Evolutionary conservation across 1,139 yeast species (phyloP), one percentile per base, ranked within the genome.

Genomic region (Hyphopichia wangnamkhiaoensis): DNA sequence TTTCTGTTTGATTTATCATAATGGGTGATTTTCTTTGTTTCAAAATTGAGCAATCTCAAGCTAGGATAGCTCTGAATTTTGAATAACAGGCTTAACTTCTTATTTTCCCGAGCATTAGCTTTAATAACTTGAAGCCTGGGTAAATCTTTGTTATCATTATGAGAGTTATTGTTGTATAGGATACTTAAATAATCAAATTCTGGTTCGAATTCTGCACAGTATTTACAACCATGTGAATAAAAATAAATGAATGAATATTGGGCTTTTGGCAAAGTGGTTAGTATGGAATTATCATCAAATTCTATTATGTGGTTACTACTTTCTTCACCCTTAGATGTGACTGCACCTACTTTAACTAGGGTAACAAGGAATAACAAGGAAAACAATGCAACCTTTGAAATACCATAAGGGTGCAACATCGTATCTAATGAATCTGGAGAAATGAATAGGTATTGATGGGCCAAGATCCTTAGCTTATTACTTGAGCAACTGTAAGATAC

Each of bases 181-280:
- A 52, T 38, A 35, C 58, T 52, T 36, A 73, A 46, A 16, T 65
- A 64, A 16, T 61, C 62, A 43, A 68, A 71, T 10, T 61, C 60
- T 5, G 74, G 74, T 17, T 61, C 58, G 42, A 74, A 61, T 14
- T 50, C 42, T 4, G 49, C 44, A 51, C 80, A 74, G 43, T 60
- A 67, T 38, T 52, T 48, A 47, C 80, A 74, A 13, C 51, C 47
- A 5, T 67, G 65, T 5, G 71, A 63, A 40, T 58, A 64, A 45
- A 74, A 74, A 49, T 68, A 71, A 17, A 74, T 68, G 33, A 74
- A 56, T 4, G 78, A 65, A 46, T 53, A 68, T 14, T 53, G 52
- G 15, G 66, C 57, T 15, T 45, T 38, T 5, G 48, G 55, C 17
- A 64, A 46, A 1, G 51, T 49, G 10, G 36, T 32, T 30, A 48